Base-by-base conservation (phyloP, 768 basidiomycete species). In the Suillus luteus region DNA sequence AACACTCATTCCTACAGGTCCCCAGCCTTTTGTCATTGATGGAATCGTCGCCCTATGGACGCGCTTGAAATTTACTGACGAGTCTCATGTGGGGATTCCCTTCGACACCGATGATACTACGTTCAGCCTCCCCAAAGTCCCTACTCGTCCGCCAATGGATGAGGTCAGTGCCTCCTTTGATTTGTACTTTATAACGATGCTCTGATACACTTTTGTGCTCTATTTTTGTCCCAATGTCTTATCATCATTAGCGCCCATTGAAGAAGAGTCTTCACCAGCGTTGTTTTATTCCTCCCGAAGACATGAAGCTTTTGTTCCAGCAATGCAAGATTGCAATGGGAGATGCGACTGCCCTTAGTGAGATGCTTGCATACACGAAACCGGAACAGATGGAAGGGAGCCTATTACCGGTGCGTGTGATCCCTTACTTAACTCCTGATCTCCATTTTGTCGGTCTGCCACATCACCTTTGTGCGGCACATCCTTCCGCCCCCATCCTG, bases 261-360 rank as follows among this genome's bases (percentile, higher is more conserved):
- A 54, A 19, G 19, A 55, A 37, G n/a, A 55, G 22, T n/a, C 7
- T 37, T n/a, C 59, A 49, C 19, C 77, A 74, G 60, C 78, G 27
- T 27, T 27, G 27, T 27, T 27, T 27, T 27, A 85, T 95, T 41
- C 88, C 93, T 0, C 84, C 78, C 22, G 92, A 95, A 44, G 94
- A 96, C 69, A 91, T 95, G 58, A 82, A 89, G 14, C 82, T 91
- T 17, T 75, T 97, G 55, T 86, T 92, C 68, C 87, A 93, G 67
- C 95, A 97, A 73, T 94, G 93, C 75, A 87, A 86, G 64, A 86
- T 94, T 44, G 94, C 89, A 2, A 83, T 83, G 62, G 90, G 90
- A n/a, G 93, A 94, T 69, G 93, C 95, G 0, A 78, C 80, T 49
- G 68, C 96, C 10, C 79, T 96, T 15, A 83, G 84, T 15, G 86